Evolutionary conservation across 2,329 filamentous ascomycete species (phyloP).

Genomic region (Diplodia corticola): DNA sequence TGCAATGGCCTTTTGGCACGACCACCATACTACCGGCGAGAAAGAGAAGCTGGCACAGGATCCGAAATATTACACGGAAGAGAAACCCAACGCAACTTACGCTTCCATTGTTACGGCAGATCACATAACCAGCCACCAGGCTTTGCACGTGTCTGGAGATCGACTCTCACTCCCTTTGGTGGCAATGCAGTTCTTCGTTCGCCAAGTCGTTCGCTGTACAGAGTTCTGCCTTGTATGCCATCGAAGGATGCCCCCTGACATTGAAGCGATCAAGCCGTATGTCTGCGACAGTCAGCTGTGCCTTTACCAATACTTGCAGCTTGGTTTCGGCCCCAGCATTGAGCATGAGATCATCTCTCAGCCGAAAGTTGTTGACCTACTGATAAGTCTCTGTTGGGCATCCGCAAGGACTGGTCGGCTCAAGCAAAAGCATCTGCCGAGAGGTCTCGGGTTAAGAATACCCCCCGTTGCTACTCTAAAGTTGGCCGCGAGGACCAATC

Average conservation of each 20-base stretch:
- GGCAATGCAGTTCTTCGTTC: constrained; percentile 73
- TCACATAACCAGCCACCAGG: constrained; percentile 44
- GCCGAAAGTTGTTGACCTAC: constrained; percentile 79
- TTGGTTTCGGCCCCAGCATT: constrained; percentile 82
- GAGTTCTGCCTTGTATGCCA: constrained; percentile 89
- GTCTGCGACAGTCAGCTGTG: constrained; percentile 77
- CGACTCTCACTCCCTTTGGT: constrained; percentile 57
- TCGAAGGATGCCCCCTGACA: constrained; percentile 61
- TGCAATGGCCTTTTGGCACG: constrained; percentile 55
- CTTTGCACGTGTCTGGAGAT: constrained; percentile 26
- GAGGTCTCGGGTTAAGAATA: constrained; percentile 57
- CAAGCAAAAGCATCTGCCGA: constrained; percentile 44
- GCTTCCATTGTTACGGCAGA: constrained; percentile 53
- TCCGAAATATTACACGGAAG: constrained; percentile 5
- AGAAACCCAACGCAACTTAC: constrained; percentile 33
- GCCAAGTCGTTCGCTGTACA: constrained; percentile 76
- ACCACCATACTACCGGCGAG: background rate
- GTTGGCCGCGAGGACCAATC: constrained; percentile 20
- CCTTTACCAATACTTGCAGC: constrained; percentile 81
- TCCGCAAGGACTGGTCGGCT: constrained; percentile 44
- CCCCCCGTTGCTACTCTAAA: constrained; percentile 37
- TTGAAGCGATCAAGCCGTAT: constrained; percentile 70
- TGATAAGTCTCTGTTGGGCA: constrained; percentile 77
- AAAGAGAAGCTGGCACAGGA: constrained; percentile 27
- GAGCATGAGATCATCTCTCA: constrained; percentile 81